Evolutionary conservation across 129 eudicot genomes (phyloP), one percentile per base, ranked within the genome.

Genomic region (Flaveria sonorensis): DNA sequence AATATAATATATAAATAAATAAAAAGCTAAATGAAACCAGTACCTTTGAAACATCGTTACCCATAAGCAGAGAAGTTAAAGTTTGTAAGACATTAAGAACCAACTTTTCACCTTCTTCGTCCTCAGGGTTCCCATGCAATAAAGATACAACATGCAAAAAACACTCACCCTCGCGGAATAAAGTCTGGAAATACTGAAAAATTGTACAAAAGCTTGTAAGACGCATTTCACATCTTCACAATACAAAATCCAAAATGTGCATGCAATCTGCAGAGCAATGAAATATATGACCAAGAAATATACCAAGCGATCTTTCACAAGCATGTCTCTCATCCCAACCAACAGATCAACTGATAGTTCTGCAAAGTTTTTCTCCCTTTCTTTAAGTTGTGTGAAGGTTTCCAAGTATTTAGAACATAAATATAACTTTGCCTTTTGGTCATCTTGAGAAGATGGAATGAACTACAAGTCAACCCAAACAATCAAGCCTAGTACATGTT

Each of bases 121-220:
- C 88, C 52, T 87, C 92, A 86, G 85, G 83, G 74, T 83, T 87
- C 65, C 97, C 97, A 82, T 94, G 91, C 82, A 94, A 81, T 79
- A 94, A 83, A 59, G 99, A 94, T 26, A 91, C 93, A 74, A 94
- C 88, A 77, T 94, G 99, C 72, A 94, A 77, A 89, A 94, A 91
- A 78, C 99, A 94, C 78, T 91, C 99, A 42, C 96, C 99, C 45
- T 89, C 91, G 51, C 93, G 89, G 81, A 91, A 94, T 75, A 94
- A 80, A 71, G 78, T 89, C 89, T 91, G 99, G 72, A 87, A 91
- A 71, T 91, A 82, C 99, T 94, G 97, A 57, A 43, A 56, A 32
- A 83, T 47, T 55, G 80, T 73, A 65, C 67, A 71, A 67, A 76
- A 26, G 66, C 80, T 9, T 62, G 39, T 62, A 67, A 66, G 71